Conservation (phyloP, 2,329 filamentous ascomycete genomes). For the Phaeosphaeriaceae sp. region DNA sequence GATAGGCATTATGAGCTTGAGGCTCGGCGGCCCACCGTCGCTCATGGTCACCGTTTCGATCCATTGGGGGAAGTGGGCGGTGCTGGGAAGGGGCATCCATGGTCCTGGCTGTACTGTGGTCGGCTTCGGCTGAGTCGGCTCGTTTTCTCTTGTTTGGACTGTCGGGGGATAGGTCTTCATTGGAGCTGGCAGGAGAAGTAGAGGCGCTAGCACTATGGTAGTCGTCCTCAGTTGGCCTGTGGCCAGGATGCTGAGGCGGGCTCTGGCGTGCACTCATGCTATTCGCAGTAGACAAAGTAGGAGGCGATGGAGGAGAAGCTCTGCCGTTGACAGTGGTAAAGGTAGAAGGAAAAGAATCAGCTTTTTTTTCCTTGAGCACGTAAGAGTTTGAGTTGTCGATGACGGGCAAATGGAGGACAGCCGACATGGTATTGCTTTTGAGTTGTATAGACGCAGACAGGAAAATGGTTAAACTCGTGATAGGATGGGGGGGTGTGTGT, state of each 20-base stretch:
- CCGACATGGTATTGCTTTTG: constrained; percentile 45
- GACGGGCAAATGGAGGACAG: constrained; percentile 40
- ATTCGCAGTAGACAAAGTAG: constrained; percentile 17
- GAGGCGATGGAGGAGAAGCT: constrained; percentile 30
- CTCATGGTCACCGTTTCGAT: constrained; percentile 30
- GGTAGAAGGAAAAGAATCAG: constrained; percentile 35
- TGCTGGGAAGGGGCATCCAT: constrained; percentile 32
- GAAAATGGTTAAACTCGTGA: no score
- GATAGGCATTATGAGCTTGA: constrained; percentile 28
- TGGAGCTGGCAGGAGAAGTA: constrained; percentile 27
- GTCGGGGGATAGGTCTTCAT: constrained; percentile 28
- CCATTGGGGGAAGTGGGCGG: constrained; percentile 36
- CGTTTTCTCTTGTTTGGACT: constrained; percentile 67
- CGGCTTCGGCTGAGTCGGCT: constrained; percentile 62
- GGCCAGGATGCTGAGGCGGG: constrained; percentile 15
- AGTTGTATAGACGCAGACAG: no score
- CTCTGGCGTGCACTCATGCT: constrained; percentile 3
- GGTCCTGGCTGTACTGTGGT: constrained; percentile 41
- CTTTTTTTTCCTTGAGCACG: constrained; percentile 36
- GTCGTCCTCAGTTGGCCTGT: constrained; percentile 23
- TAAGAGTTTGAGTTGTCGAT: constrained; percentile 33
- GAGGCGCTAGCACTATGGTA: constrained; percentile 27
- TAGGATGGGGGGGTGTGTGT: background rate
- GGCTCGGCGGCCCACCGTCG: constrained; percentile 40
- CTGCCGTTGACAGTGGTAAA: constrained; percentile 48